phyloP scores from a whole-genome alignment of 2,329 filamentous ascomycete genomes.

The Claviceps spartinae region DNA sequence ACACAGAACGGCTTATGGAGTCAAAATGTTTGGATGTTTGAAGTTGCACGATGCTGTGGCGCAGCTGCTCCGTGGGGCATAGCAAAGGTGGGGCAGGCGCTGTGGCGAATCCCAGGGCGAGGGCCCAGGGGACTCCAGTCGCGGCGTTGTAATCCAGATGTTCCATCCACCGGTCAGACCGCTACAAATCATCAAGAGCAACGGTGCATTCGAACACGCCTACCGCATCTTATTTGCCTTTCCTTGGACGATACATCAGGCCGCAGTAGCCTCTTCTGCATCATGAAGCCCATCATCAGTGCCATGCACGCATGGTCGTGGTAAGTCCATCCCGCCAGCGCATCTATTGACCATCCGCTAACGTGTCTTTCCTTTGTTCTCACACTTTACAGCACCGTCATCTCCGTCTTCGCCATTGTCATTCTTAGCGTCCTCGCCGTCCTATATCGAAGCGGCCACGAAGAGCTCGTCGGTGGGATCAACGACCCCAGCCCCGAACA shows the following conservation, averaged over 20 bases:
- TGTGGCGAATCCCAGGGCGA: too few species aligned
- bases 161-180: background rate
- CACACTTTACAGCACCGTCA: conserved; percentile 48
- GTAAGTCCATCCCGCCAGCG: conserved; percentile 38
- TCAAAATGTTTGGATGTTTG: too few species aligned
- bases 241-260: background rate
- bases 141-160: too few species aligned
- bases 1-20: too few species aligned
- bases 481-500: conserved; percentile 60
- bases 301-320: conserved; percentile 91
- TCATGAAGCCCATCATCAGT: conserved; percentile 90
- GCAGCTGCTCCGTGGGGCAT: too few species aligned
- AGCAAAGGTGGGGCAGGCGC: too few species aligned
- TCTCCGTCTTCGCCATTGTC: conserved; percentile 52
- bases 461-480: conserved; percentile 66
- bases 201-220: background rate
- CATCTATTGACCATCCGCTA: conserved; percentile 8
- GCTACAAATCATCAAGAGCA: background rate
- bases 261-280: conserved; percentile 18
- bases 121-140: too few species aligned
- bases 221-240: too few species aligned
- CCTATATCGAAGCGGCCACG: conserved; percentile 68
- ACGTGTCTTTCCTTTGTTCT: conserved; percentile 6
- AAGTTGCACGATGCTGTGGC: too few species aligned
- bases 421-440: conserved; percentile 50